Base-by-base conservation (phyloP, 208 protist genomes). In the Tetramitus jugosus region DNA sequence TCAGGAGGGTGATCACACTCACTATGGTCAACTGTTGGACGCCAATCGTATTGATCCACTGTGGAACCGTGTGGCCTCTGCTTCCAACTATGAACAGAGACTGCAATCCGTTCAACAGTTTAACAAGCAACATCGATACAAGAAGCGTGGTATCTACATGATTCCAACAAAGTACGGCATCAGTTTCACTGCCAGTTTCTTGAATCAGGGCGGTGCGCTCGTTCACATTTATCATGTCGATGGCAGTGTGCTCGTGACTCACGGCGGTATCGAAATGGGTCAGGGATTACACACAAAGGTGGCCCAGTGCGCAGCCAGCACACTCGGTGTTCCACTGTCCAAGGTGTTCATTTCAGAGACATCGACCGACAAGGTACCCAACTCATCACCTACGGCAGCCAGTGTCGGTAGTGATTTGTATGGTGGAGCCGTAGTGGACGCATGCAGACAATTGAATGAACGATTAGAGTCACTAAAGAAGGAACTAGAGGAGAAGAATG, bases 121-220 rank as follows among this genome's bases (percentile, higher is more conserved):
- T 81, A 94, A 94, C 81, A 14, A 13, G 20, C 46, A 83, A 43
- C 80, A 95, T 79, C 56, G 77, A 26, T 95, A 77, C 65, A 74
- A 79, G 17, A 96, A 96, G 86, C 80, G 87, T 31, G 93, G 93
- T 46, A 76, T 96, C 26, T 84, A 84, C 0, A 49, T 87, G n/a
- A 77, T 91, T 13, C 89, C 90, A 35, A 84, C 83, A 13, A 95
- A 94, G 79, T 96, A 91, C 80, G 93, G 90, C 78, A 90, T 95
- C 52, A 81, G 79, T 17, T 94, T 91, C 69, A 87, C 83, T 20
- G 65, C 79, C 17, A 83, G 80, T 62, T 86, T 87, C 56, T 75
- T 94, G 75, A 94, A 94, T 79, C 89, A 90, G 74, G 85, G 20
- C 33, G 40, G 76, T 76, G 76, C 65, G 13, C 37, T 60, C 3